phyloP scores from a whole-genome alignment of 1,284 basidiomycete genomes.

The Apiotrichum veenhuisii region DNA sequence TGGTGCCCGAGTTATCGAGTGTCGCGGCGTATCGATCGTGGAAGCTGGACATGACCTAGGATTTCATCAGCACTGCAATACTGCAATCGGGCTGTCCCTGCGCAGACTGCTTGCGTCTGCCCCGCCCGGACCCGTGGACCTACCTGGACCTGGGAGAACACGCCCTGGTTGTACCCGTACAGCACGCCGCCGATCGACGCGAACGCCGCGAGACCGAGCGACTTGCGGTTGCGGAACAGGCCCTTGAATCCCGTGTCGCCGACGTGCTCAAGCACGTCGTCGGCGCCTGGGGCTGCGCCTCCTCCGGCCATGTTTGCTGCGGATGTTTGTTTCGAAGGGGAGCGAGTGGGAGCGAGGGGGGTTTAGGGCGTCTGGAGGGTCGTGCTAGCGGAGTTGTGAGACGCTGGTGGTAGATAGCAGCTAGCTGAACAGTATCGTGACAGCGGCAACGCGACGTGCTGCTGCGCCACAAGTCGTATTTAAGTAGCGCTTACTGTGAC shows the following conservation, averaged over 20 bases:
- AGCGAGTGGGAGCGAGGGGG: not conserved
- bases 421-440: too few relatives aligned
- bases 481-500: too few relatives aligned
- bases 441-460: too few relatives aligned
- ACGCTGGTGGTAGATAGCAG: too few relatives aligned
- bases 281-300: conserved; percentile 8
- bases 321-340: not conserved
- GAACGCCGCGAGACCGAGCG: conserved; percentile 23
- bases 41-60: conserved; percentile 39
- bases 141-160: conserved; percentile 43
- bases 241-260: conserved; percentile 11
- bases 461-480: too few relatives aligned
- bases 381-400: too few relatives aligned
- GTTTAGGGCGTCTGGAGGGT: not conserved
- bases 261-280: conserved; percentile 7
- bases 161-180: conserved; percentile 44
- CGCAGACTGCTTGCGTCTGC: too few relatives aligned
- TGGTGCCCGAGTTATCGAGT: conserved; percentile 21
- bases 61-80: too few relatives aligned
- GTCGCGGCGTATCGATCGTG: conserved; percentile 27
- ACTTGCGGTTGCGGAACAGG: conserved; percentile 14
- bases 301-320: conserved; percentile 3
- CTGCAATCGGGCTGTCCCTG: too few relatives aligned
- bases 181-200: conserved; percentile 47
- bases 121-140: too few relatives aligned